Evolutionary conservation across 305 asterid genomes (phyloP).

Genomic region (Stenogyne calaminthoides): DNA sequence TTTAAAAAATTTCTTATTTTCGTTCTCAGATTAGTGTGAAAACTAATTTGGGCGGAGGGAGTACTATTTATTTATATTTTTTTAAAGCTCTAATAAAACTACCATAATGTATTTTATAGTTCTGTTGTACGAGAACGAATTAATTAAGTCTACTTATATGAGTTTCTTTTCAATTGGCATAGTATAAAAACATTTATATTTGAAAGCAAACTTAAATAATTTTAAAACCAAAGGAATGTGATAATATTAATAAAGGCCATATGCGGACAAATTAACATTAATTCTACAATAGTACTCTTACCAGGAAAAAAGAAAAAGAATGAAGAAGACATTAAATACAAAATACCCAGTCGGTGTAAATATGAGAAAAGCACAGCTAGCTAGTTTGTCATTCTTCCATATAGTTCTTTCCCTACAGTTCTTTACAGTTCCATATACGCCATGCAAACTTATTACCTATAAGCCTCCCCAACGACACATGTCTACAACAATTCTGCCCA

Average conservation of each 20-base stretch:
- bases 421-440: constrained; percentile 6
- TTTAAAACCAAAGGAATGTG: neutral
- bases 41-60: no score
- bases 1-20: no score
- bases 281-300: neutral
- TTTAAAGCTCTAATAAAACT: no score
- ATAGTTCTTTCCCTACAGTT: constrained; percentile 25
- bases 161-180: no score
- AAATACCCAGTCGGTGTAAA: constrained; percentile 34
- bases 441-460: constrained; percentile 20
- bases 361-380: constrained; percentile 26
- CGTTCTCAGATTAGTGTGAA: no score
- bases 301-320: neutral
- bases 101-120: no score
- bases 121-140: no score
- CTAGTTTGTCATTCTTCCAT: constrained; percentile 22
- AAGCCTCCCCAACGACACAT: constrained; percentile 32
- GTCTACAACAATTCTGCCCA: constrained; percentile 29
- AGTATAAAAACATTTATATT: no score
- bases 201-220: neutral
- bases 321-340: neutral
- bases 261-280: neutral
- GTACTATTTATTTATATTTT: no score
- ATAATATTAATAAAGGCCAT: neutral
- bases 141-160: no score